phyloP scores from a whole-genome alignment of 371 early-diverging fungal genomes.

The Entomophthora muscae region DNA sequence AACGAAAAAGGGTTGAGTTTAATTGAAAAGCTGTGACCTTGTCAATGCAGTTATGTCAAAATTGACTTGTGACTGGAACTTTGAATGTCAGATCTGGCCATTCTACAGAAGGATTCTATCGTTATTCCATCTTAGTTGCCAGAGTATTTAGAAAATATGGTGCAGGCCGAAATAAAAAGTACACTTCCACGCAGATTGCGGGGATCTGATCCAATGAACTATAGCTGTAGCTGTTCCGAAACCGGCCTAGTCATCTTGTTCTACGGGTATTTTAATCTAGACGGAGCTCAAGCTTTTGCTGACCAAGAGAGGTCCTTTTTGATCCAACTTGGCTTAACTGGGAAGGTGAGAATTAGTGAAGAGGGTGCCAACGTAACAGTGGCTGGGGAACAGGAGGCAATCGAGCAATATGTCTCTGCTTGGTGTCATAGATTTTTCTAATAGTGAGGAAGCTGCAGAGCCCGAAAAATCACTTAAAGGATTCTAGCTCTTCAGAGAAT shows the following conservation, averaged over 20 bases:
- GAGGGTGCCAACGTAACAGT: slow-evolving; percentile 53
- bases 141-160: too few species aligned
- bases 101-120: too few species aligned
- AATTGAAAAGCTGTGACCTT: too few species aligned
- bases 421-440: not conserved
- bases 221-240: not conserved
- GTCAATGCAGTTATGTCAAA: too few species aligned
- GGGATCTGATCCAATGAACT: not conserved
- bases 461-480: slow-evolving; percentile 9
- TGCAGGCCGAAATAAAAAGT: too few species aligned
- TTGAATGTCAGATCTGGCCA: too few species aligned
- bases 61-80: too few species aligned
- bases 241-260: slow-evolving; percentile 33
- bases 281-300: slow-evolving; percentile 23
- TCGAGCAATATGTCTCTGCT: slow-evolving; percentile 28
- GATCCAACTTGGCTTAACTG: slow-evolving; percentile 21
- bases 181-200: not conserved
- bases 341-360: slow-evolving; percentile 37
- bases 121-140: too few species aligned
- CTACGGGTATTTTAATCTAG: slow-evolving; percentile 27
- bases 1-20: too few species aligned
- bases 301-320: slow-evolving; percentile 20
- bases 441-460: not conserved
- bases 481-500: not conserved
- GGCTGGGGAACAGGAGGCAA: slow-evolving; percentile 24